Conservation (phyloP, 805 yeast species). For the Blastobotrys muscicola region DNA sequence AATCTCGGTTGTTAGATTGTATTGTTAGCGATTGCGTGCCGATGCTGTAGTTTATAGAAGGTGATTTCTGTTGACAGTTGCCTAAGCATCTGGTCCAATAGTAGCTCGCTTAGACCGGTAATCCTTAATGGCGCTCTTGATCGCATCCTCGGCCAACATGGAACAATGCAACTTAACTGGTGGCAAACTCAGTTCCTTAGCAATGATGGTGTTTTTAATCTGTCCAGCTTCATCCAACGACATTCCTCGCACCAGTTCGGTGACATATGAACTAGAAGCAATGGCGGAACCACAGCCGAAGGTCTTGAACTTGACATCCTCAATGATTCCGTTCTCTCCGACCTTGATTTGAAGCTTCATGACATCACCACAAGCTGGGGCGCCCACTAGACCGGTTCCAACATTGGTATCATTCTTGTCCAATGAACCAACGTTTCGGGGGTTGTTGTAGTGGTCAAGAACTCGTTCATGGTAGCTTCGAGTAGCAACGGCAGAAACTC, state of each 20-base stretch:
- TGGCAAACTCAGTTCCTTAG: conserved; percentile 87
- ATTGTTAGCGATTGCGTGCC: neutral
- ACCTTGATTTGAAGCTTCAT: conserved; percentile 96
- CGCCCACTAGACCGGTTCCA: conserved; percentile 97
- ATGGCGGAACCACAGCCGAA: conserved; percentile 99
- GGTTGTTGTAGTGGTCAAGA: conserved; percentile 92
- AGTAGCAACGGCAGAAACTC: no score
- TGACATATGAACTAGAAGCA: conserved; percentile 90
- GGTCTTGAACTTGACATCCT: conserved; percentile 95
- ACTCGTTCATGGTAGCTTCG: conserved; percentile 78
- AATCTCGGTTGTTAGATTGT: neutral
- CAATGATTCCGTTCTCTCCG: conserved; percentile 80
- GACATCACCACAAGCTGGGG: conserved; percentile 99
- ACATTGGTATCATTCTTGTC: conserved; percentile 68
- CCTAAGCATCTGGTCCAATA: conserved; percentile 49
- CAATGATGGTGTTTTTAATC: conserved; percentile 89
- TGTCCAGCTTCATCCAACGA: conserved; percentile 85
- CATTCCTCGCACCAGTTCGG: conserved; percentile 92
- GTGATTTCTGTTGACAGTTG: neutral
- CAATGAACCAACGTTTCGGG: conserved; percentile 91
- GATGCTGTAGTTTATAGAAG: no score
- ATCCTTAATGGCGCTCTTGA: conserved; percentile 93
- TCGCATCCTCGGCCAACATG: conserved; percentile 98
- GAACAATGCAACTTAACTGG: conserved; percentile 97
- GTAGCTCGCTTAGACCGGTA: conserved; percentile 79